A percentile compares a stretch with the other conserved stretches of the same genome.
Evolutionary conservation across 352 stramenopile species (phyloP).

Genomic region (Globisporangium splendens): DNA sequence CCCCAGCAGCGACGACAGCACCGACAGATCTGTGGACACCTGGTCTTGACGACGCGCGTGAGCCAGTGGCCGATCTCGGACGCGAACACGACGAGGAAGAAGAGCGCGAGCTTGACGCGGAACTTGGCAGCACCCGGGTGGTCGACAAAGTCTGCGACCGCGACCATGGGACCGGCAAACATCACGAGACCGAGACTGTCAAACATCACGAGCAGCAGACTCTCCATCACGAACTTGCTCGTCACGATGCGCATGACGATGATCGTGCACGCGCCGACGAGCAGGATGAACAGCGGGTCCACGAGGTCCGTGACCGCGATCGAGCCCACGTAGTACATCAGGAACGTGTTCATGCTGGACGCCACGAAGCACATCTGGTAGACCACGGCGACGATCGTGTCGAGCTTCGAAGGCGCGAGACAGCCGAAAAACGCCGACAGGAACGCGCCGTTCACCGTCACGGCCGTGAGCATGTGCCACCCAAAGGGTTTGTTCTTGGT

Average conservation of each 20-base stretch:
- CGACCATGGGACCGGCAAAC: slow-evolving; percentile 31
- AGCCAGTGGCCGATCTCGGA: slow-evolving; percentile 29
- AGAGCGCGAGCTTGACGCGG: slow-evolving; percentile 39
- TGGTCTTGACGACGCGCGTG: slow-evolving; percentile 1
- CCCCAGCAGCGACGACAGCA: slow-evolving; percentile 3
- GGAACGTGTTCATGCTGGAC: slow-evolving; percentile 47
- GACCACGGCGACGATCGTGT: slow-evolving; percentile 36
- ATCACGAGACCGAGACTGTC: slow-evolving; percentile 34
- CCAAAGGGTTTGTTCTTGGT: slow-evolving; percentile 11
- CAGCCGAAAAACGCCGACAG: slow-evolving; percentile 33
- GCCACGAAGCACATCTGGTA: slow-evolving; percentile 45
- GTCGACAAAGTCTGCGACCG: slow-evolving; percentile 41
- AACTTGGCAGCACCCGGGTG: slow-evolving; percentile 25
- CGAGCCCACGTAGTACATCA: slow-evolving; percentile 33
- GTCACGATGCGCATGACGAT: slow-evolving; percentile 47
- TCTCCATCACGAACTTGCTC: slow-evolving; percentile 47
- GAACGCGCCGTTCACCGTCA: slow-evolving; percentile 24
- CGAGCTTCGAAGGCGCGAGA: slow-evolving; percentile 27
- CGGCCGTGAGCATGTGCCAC: slow-evolving; percentile 35
- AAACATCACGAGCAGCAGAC: slow-evolving; percentile 33
- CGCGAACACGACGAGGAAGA: slow-evolving; percentile 42
- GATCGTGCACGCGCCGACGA: slow-evolving; percentile 31
- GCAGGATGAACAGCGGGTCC: slow-evolving; percentile 43
- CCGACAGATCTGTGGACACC: not conserved
- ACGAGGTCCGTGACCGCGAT: slow-evolving; percentile 30